Evolutionary conservation across 768 basidiomycete genomes (phyloP).

Genomic region (Pleurotus eryngii): DNA sequence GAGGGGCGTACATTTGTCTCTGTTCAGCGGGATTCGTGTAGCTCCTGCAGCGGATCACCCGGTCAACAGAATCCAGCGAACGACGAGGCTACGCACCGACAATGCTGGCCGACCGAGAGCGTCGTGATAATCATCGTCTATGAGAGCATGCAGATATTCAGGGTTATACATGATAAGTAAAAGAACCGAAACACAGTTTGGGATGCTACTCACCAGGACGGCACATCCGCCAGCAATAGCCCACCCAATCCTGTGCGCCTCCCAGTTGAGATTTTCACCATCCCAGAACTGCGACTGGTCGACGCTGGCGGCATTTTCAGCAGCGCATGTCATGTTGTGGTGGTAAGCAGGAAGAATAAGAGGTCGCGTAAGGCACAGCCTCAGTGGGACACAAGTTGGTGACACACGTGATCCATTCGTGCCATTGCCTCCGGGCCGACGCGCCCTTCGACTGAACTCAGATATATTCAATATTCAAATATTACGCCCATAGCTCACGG

Average conservation of each 20-base stretch:
- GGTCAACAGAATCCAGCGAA: background rate
- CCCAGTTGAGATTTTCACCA: constrained; percentile 39
- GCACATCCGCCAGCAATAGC: constrained; percentile 55
- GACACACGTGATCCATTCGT: too few relatives aligned
- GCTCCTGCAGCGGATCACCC: constrained; percentile 39
- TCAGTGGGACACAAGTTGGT: too few relatives aligned
- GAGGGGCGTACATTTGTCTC: constrained; percentile 62
- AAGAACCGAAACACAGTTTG: too few relatives aligned
- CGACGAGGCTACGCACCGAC: constrained; percentile 44
- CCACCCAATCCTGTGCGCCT: constrained; percentile 61
- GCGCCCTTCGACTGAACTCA: too few relatives aligned
- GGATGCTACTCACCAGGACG: constrained; percentile 35
- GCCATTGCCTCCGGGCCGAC: too few relatives aligned
- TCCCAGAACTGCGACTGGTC: constrained; percentile 64
- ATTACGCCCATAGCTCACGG: too few relatives aligned
- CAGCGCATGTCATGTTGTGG: constrained; percentile 36
- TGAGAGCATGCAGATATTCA: background rate
- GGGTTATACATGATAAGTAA: too few relatives aligned
- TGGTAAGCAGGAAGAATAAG: too few relatives aligned
- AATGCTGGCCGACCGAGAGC: constrained; percentile 56
- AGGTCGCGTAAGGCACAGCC: too few relatives aligned
- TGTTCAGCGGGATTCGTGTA: constrained; percentile 73
- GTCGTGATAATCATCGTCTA: constrained; percentile 62
- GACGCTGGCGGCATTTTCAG: constrained; percentile 41
- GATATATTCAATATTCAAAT: too few relatives aligned